Percentiles rank a stretch among this genome's conserved stretches.
Conservation (phyloP, 805 yeast genomes). For the Myxozyma kluyveri region DNA sequence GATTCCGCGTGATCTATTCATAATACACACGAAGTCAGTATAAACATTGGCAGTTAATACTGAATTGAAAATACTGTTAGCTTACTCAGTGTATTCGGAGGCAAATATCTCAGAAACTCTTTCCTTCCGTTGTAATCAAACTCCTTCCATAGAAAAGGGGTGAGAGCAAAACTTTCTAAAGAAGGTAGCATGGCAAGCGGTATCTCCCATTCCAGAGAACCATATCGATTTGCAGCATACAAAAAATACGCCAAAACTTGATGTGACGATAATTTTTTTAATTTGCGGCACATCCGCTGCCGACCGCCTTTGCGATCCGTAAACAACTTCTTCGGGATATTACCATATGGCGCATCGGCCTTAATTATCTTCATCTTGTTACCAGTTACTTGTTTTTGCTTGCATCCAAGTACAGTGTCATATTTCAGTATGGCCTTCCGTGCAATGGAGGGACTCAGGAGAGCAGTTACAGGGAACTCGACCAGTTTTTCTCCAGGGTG, state of each 20-base stretch:
- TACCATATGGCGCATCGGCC: too few species aligned
- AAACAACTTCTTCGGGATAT: not conserved
- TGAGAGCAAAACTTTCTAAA: constrained; percentile 48
- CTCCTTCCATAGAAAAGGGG: constrained; percentile 63
- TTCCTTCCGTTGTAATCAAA: constrained; percentile 3
- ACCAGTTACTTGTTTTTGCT: not conserved
- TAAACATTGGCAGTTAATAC: too few species aligned
- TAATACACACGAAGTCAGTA: too few species aligned
- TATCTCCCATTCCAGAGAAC: constrained; percentile 55
- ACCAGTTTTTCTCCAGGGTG: constrained; percentile 47
- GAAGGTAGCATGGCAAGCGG: constrained; percentile 65
- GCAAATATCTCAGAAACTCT: not conserved
- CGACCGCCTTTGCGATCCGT: not conserved
- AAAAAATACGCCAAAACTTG: constrained; percentile 32
- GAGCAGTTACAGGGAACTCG: constrained; percentile 55
- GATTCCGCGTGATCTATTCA: constrained; percentile 16
- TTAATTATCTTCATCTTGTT: not conserved
- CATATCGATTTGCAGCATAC: constrained; percentile 36
- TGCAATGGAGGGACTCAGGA: constrained; percentile 47
- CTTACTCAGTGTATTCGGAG: constrained; percentile 2
- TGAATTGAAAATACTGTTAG: too few species aligned
- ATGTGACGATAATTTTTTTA: constrained; percentile 28
- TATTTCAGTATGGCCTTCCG: not conserved
- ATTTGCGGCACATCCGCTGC: not conserved
- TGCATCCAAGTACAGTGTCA: not conserved